Base-by-base conservation (phyloP, 306 rosid genomes). In the Pterocarpus macrocarpus region DNA sequence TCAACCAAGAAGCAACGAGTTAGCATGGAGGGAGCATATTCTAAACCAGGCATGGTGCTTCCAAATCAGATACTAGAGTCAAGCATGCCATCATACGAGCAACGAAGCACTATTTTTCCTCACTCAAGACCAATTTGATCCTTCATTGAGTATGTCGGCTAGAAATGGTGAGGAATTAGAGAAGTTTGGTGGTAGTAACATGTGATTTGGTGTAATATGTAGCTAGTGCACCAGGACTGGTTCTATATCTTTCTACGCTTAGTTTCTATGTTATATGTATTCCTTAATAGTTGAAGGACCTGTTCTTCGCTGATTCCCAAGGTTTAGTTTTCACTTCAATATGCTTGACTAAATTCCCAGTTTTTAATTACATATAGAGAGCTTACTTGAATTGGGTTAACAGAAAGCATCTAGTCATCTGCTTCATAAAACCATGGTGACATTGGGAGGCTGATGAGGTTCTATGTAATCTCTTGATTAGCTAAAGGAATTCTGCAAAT, bases 11-110 rank as follows among this genome's bases (percentile, higher is more conserved):
- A 91, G 88, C 97, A 81, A 71, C 50, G 84, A 79, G 87, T 86
- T 57, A 57, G 69, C 82, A 57, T 66, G 81, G 90, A 83, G 14
- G 95, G 86, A 69, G 83, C 84, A 1, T 90, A 70, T 83, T 64
- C 87, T 55, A 88, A 87, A 78, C 80, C 90, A 73, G 93, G 93
- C 13, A 76, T 90, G 80, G 88, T 87, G 63, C 90, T 93, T 71
- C 87, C 93, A 3, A 96, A 88, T 85, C 97, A 89, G 82, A 95
- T 95, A 89, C 86, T 95, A 57, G 98, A 95, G 84, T 93, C 99
- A 2, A 95, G 99, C 85, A 71, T 93, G 77, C 74, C 97, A 30
- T 83, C 94, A 5, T 87, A 80, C 82, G 92, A 88, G 88, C 91
- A 80, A 75, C 49, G 85, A 6, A 90, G 22, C 75, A 5, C 86